phyloP scores from a whole-genome alignment of 495 filamentous ascomycete species.

The Xylaria cubensis region DNA sequence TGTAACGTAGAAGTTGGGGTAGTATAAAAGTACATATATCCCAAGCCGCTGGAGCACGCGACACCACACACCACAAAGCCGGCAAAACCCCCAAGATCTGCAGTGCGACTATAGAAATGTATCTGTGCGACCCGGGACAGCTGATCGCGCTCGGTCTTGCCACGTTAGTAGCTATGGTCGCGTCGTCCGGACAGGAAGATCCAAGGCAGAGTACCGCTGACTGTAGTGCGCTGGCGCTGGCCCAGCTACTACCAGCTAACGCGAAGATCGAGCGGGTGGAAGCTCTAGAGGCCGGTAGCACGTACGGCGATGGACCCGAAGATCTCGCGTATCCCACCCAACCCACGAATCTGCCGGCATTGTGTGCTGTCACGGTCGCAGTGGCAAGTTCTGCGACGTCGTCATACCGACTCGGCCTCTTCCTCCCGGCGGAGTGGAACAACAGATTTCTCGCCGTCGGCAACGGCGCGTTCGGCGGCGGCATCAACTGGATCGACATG shows the following conservation, averaged over 20 bases:
- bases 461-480: constrained; percentile 60
- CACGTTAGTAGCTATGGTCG: neutral
- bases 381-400: constrained; percentile 52
- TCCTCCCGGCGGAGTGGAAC: constrained; percentile 61
- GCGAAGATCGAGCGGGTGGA: constrained; percentile 44
- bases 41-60: neutral
- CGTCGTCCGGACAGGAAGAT: constrained; percentile 12
- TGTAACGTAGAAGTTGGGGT: neutral
- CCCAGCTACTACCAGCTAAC: constrained; percentile 33
- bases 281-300: constrained; percentile 40
- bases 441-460: constrained; percentile 54
- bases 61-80: neutral
- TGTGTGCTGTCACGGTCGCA: constrained; percentile 57
- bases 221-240: constrained; percentile 38
- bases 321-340: constrained; percentile 53
- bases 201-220: constrained; percentile 2
- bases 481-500: constrained; percentile 63
- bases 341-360: constrained; percentile 53
- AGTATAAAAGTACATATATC: constrained; percentile 5
- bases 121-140: neutral
- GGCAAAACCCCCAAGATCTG: neutral
- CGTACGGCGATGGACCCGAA: constrained; percentile 44
- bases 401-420: constrained; percentile 56
- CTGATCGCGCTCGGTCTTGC: constrained; percentile 8
- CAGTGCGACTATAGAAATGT: neutral